Base-by-base conservation (phyloP, 73 alveolate genomes). In the Durusdinium trenchii region DNA sequence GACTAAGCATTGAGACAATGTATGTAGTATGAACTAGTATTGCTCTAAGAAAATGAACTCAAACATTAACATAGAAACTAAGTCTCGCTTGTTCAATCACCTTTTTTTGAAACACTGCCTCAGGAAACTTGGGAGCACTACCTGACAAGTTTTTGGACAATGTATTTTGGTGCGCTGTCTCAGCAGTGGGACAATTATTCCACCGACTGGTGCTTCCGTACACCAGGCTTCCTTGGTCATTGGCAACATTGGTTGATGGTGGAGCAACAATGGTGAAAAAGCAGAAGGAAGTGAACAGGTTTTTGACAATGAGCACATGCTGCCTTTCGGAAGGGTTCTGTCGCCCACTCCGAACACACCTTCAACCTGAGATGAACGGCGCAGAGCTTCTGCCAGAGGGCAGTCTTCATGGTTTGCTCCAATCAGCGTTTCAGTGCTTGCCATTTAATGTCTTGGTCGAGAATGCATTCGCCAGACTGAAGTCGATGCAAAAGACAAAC, bases 281-380 rank as follows among this genome's bases (percentile, higher is more conserved):
- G n/a, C 69, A 6, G 20, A 7, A 30, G 18, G 32, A 10, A 20
- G 67, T 46, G 3, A 28, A 14, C 5, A 35, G 10, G 5, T 76
- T 76, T 43, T 20, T 76, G 86, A 60, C 18, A 6, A 3, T 76
- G 60, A 5, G 9, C 1, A 38, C 1, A 2, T 76, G 86, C 20
- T 76, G 86, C 61, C 61, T 43, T 6, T 76, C 86, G 60, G 86
- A 76, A 20, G 54, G 61, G 16, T 76, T 76, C 45, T 76, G 86
- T 60, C n/a, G 38, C 6, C 86, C 86, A 43, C 35, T 76, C 6
- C 86, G 86, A 9, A 14, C 20, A 28, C 38, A 43, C 61, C 10
- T 76, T 4, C 61, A 38, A 6, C 9, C 20, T 2, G 10, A 43
- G 6, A 1, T 18, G 1, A 9, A 54, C 4, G 48, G 42, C 5